Evolutionary conservation across 1,139 yeast genomes (phyloP).

Genomic region (Casaregolazyma suthepensis): DNA sequence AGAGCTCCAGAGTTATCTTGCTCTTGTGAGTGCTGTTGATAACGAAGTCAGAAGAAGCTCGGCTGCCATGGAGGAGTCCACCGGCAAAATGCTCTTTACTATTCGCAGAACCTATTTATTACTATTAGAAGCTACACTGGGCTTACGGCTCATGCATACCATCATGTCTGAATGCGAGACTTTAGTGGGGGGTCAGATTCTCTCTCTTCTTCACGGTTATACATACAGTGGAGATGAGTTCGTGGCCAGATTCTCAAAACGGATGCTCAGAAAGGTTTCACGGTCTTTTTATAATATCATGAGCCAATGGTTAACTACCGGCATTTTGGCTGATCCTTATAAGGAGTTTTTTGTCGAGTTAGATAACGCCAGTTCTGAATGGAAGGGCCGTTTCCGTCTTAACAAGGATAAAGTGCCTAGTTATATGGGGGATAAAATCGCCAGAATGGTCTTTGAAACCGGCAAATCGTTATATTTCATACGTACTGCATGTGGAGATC

Average conservation of each 20-base stretch:
- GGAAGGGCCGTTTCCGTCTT: conserved; percentile 29
- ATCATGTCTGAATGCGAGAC: conserved; percentile 34
- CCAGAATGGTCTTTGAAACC: conserved; percentile 58
- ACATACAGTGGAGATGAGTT: conserved; percentile 59
- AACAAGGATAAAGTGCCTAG: conserved; percentile 44
- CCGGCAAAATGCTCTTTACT: conserved; percentile 24
- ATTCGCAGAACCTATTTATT: conserved; percentile 39
- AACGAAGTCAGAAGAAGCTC: conserved; percentile 19
- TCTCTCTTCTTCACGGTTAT: conserved; percentile 48
- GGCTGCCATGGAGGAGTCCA: conserved; percentile 13
- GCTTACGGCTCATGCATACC: conserved; percentile 50
- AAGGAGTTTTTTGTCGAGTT: conserved; percentile 62
- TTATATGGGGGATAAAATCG: conserved; percentile 45
- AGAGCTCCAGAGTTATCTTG: conserved; percentile 50
- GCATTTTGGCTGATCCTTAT: conserved; percentile 50
- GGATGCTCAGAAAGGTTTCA: conserved; percentile 45
- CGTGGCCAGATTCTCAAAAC: conserved; percentile 40
- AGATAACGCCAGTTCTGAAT: conserved; percentile 19
- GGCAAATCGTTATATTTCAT: conserved; percentile 76
- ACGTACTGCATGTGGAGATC: conserved; percentile 56
- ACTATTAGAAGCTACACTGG: conserved; percentile 46
- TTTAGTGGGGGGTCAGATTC: conserved; percentile 48
- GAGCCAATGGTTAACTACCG: conserved; percentile 63
- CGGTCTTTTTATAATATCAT: conserved; percentile 60
- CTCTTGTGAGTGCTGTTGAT: conserved; percentile 50